These are phyloP conservation scores for Ophiosphaerella korrae DNA, from an alignment of 2,329 filamentous ascomycete genomes.

Conservation along the genomic window DNA sequence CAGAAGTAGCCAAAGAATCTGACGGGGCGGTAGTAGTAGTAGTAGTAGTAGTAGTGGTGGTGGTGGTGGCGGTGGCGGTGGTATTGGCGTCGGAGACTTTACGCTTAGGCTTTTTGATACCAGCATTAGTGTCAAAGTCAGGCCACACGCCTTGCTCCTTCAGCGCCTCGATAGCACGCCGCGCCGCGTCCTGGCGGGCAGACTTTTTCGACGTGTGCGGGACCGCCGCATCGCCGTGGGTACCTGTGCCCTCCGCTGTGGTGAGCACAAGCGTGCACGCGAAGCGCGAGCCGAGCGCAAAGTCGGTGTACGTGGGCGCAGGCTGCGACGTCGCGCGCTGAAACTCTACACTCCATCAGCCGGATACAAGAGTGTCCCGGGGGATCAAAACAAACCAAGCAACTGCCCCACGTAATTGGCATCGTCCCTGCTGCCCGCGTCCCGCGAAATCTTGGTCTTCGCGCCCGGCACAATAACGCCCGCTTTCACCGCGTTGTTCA, in stretches of 20 bases:
- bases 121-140: slow-evolving; percentile 16
- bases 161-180: slow-evolving; percentile 49
- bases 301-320: slow-evolving; percentile 47
- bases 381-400: slow-evolving; percentile 36
- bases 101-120: slow-evolving; percentile 39
- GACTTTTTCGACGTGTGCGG: slow-evolving; percentile 49
- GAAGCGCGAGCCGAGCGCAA: slow-evolving; percentile 36
- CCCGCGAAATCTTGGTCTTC: too few species aligned
- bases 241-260: not conserved
- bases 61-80: not conserved
- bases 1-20: not conserved
- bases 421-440: too few species aligned
- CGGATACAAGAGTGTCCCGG: too few species aligned
- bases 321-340: slow-evolving; percentile 27
- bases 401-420: slow-evolving; percentile 47
- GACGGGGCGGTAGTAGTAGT: not conserved
- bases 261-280: slow-evolving; percentile 23
- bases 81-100: not conserved
- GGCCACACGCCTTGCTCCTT: slow-evolving; percentile 43
- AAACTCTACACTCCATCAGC: slow-evolving; percentile 30
- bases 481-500: slow-evolving; percentile 25
- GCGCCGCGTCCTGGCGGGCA: slow-evolving; percentile 50
- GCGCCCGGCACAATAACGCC: too few species aligned
- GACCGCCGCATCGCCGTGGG: slow-evolving; percentile 44
- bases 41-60: not conserved